Percentiles rank a stretch among this genome's conserved stretches.
Conservation (phyloP, 768 basidiomycete species). For the Boletus eberwhitei region DNA sequence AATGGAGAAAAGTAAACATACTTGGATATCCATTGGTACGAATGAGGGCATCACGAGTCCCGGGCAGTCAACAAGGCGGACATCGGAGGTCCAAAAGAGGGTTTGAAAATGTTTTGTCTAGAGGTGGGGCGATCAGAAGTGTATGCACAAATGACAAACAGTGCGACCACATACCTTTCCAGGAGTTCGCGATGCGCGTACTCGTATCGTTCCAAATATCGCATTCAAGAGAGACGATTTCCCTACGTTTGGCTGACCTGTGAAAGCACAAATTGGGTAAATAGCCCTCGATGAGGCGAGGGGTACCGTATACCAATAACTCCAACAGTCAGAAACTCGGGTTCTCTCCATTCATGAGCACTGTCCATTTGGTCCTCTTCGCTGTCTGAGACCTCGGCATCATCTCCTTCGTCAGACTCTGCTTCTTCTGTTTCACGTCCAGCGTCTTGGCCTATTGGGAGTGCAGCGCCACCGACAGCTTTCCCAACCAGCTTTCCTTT, state of each 20-base stretch:
- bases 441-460: slow-evolving; percentile 25
- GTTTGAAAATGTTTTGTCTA: slow-evolving; percentile 97
- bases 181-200: slow-evolving; percentile 80
- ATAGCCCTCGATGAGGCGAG: background rate
- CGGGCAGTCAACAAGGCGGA: slow-evolving; percentile 93
- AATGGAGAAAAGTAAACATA: slow-evolving; percentile 20
- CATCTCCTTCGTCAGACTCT: slow-evolving; percentile 23
- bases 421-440: slow-evolving; percentile 6
- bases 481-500: slow-evolving; percentile 43
- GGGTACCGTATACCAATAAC: slow-evolving; percentile 54
- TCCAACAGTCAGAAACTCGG: slow-evolving; percentile 72
- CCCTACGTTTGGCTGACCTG: slow-evolving; percentile 93
- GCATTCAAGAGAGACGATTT: slow-evolving; percentile 93
- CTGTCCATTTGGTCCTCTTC: slow-evolving; percentile 16
- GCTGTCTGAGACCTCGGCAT: slow-evolving; percentile 4
- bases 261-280: background rate
- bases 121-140: background rate
- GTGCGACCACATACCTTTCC: slow-evolving; percentile 58
- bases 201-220: slow-evolving; percentile 73
- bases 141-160: background rate
- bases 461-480: slow-evolving; percentile 41
- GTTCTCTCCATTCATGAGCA: slow-evolving; percentile 35
- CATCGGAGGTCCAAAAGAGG: slow-evolving; percentile 79
- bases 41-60: slow-evolving; percentile 89
- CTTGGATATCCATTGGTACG: slow-evolving; percentile 82